A percentile compares a stretch with the other conserved stretches of the same genome.
These are phyloP conservation scores for Suillus luteus DNA, from an alignment of 768 basidiomycete genomes.

Conservation along the genomic window DNA sequence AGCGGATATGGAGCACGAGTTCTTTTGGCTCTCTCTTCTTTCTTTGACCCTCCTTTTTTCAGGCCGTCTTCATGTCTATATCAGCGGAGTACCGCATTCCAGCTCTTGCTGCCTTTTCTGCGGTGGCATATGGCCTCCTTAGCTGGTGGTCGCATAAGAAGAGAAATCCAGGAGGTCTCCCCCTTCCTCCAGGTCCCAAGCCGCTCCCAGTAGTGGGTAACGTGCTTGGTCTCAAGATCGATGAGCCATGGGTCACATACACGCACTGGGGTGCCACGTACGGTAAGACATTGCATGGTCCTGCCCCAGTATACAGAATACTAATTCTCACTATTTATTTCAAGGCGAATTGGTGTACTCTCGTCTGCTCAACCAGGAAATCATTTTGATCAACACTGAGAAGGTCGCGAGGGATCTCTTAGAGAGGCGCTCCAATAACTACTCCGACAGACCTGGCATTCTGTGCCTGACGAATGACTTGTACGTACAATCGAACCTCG, in stretches of 20 bases:
- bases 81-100: conserved; percentile 20
- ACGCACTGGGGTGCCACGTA: conserved; percentile 33
- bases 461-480: conserved; percentile 32
- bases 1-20: not conserved
- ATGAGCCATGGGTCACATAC: conserved; percentile 36
- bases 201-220: conserved; percentile 41
- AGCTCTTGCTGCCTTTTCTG: conserved; percentile 14
- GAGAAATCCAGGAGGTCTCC: conserved; percentile 6
- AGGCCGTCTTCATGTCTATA: conserved; percentile 1
- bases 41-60: not conserved
- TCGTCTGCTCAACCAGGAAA: conserved; percentile 36
- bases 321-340: not conserved
- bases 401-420: conserved; percentile 44
- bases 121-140: conserved; percentile 13
- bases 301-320: conserved; percentile 17
- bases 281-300: conserved; percentile 19
- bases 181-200: conserved; percentile 54
- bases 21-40: not conserved
- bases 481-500: conserved; percentile 17
- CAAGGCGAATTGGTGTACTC: conserved; percentile 41
- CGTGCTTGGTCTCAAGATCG: conserved; percentile 27
- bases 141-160: conserved; percentile 14
- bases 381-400: conserved; percentile 44
- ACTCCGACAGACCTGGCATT: conserved; percentile 43
- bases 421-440: conserved; percentile 45